These are phyloP conservation scores for Beauveria pseudobassiana DNA, from an alignment of 2,329 filamentous ascomycete species.

Conservation along the genomic window DNA sequence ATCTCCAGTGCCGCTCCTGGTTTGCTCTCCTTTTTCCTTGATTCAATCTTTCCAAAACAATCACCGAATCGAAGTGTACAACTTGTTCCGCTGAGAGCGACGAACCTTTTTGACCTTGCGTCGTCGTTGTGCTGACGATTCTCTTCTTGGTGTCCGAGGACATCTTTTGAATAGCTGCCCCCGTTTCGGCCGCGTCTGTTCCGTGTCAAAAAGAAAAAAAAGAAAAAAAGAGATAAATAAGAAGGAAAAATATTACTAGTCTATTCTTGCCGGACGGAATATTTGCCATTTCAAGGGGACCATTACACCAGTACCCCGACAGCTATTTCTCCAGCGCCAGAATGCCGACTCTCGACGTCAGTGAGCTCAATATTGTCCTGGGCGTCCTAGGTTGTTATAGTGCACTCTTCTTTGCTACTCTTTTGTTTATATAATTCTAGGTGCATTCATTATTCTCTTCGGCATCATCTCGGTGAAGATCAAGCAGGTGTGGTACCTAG, in stretches of 20 bases:
- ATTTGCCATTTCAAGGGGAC: background rate
- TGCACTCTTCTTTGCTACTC: no score
- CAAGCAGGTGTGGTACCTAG: constrained; percentile 45
- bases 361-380: constrained; percentile 46
- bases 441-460: constrained; percentile 40
- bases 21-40: background rate
- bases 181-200: background rate
- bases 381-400: constrained; percentile 33
- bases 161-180: background rate
- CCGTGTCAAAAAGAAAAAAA: no score
- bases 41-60: no score
- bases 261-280: constrained; percentile 1
- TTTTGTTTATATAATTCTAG: constrained; percentile 16
- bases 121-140: background rate
- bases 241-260: no score
- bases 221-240: no score
- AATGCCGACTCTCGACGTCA: constrained; percentile 32
- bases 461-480: constrained; percentile 45
- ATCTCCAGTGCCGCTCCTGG: background rate
- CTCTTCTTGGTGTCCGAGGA: background rate
- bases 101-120: background rate
- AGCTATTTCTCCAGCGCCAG: background rate
- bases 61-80: background rate
- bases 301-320: background rate
- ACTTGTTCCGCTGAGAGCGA: background rate